These are phyloP conservation scores for Fusarium sp. DNA, from an alignment of 2,329 filamentous ascomycete species.

Conservation along the genomic window DNA sequence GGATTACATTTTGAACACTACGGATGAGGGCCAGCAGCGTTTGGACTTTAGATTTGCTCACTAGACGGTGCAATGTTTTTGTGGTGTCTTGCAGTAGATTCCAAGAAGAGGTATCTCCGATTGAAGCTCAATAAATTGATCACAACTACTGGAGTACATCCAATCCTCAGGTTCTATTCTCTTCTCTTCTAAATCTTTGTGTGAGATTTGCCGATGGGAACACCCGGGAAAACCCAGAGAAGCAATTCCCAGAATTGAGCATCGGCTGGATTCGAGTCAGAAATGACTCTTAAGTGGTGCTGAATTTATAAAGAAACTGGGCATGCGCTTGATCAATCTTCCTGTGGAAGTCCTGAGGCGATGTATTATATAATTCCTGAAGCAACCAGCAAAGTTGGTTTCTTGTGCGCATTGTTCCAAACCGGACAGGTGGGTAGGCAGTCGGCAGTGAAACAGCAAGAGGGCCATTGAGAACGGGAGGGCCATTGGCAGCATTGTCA, in stretches of 20 bases:
- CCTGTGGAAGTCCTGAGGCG: rapidly evolving
- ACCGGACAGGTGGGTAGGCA: no score
- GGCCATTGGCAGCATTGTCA: no score
- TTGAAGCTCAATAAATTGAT: background rate
- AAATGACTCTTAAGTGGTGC: rapidly evolving
- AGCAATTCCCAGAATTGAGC: rapidly evolving
- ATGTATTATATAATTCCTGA: rapidly evolving
- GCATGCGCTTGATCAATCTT: rapidly evolving
- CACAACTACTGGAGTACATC: background rate
- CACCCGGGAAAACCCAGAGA: rapidly evolving
- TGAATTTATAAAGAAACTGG: no score
- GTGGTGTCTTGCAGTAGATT: background rate
- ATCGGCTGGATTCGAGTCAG: rapidly evolving
- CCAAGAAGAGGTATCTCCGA: background rate
- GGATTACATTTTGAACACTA: constrained; percentile 57
- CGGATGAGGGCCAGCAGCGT: constrained; percentile 62
- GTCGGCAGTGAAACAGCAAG: no score
- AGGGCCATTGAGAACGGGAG: no score
- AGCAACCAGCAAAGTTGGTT: rapidly evolving
- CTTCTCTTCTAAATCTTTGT: background rate
- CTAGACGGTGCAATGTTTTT: constrained; percentile 33
- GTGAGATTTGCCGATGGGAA: rapidly evolving
- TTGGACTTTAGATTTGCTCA: constrained; percentile 63
- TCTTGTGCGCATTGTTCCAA: rapidly evolving
- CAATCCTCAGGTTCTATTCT: background rate